Conservation (phyloP, 306 rosid species). For the Prunus padus region DNA sequence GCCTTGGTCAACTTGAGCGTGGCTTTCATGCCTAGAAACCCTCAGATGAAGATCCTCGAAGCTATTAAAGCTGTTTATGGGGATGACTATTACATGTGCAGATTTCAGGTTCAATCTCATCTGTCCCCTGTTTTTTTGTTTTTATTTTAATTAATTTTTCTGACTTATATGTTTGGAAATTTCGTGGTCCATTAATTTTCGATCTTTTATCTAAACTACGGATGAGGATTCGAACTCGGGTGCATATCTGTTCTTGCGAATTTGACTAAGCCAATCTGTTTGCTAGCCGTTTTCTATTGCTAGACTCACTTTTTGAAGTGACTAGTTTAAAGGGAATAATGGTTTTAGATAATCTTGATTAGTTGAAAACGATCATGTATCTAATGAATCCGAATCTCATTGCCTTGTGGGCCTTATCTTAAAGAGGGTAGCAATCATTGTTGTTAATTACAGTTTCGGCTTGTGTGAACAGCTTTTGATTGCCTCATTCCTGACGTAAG, state of each 20-base stretch:
- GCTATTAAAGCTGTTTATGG: conserved; percentile 50
- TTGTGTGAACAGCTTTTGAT: not conserved
- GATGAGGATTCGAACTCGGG: too few species aligned
- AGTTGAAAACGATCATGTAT: not conserved
- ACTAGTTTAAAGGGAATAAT: too few species aligned
- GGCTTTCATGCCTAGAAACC: conserved; percentile 54
- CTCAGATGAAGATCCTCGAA: conserved; percentile 44
- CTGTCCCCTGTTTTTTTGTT: not conserved
- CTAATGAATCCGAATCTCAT: not conserved
- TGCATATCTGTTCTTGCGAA: too few species aligned
- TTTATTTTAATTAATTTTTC: not conserved
- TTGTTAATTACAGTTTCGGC: too few species aligned
- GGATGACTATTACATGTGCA: conserved; percentile 61
- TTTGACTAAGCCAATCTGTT: too few species aligned
- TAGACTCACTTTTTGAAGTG: too few species aligned
- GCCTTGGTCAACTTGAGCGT: conserved; percentile 68
- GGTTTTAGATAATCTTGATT: not conserved
- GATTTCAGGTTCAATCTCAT: conserved; percentile 58
- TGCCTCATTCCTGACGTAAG: not conserved
- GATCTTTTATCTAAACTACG: too few species aligned
- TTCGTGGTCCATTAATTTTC: not conserved
- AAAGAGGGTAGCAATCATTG: not conserved
- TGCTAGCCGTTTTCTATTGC: too few species aligned
- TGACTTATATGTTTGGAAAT: not conserved
- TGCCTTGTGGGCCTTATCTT: too few species aligned